These are phyloP conservation scores for Plectosphaerella sp. DNA, from an alignment of 2,329 filamentous ascomycete genomes.

Conservation along the genomic window DNA sequence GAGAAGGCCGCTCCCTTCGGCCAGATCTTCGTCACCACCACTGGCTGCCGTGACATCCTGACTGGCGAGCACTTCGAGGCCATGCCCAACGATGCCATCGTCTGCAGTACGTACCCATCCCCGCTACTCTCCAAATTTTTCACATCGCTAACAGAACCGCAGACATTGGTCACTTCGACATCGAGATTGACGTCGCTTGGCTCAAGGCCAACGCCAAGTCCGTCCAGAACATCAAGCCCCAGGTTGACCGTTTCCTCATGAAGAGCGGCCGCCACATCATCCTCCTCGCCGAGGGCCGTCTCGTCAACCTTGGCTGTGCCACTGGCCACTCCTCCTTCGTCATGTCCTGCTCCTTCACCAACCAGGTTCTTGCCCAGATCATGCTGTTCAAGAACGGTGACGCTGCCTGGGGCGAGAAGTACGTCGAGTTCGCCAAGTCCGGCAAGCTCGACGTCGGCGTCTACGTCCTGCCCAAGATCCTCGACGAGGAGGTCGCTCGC, in stretches of 20 bases:
- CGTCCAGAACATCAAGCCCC: constrained; percentile 98
- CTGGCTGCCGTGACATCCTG: constrained; percentile 97
- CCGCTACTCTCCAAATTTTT: neutral
- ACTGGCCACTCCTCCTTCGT: constrained; percentile 99
- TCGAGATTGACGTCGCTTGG: constrained; percentile 99
- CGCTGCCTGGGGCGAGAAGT: constrained; percentile 84
- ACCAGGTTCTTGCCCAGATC: constrained; percentile 99
- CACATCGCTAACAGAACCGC: constrained; percentile 13
- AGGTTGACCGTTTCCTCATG: constrained; percentile 98
- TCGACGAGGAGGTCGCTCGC: constrained; percentile 96
- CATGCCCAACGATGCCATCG: constrained; percentile 97
- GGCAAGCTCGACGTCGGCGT: constrained; percentile 89
- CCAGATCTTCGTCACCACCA: constrained; percentile 99
- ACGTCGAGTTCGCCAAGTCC: constrained; percentile 90
- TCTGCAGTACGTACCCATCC: constrained; percentile 69
- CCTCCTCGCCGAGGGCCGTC: constrained; percentile 95
- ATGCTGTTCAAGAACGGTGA: constrained; percentile 94
- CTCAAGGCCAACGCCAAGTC: constrained; percentile 94
- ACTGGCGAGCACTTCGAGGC: constrained; percentile 86
- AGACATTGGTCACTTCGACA: constrained; percentile 99
- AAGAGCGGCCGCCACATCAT: constrained; percentile 93
- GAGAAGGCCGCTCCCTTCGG: constrained; percentile 84
- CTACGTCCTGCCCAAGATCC: constrained; percentile 97
- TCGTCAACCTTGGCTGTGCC: constrained; percentile 98
- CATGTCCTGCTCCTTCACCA: constrained; percentile 99